Evolutionary conservation across 495 filamentous ascomycete species (phyloP).

Genomic region (Daldinia concentrica): DNA sequence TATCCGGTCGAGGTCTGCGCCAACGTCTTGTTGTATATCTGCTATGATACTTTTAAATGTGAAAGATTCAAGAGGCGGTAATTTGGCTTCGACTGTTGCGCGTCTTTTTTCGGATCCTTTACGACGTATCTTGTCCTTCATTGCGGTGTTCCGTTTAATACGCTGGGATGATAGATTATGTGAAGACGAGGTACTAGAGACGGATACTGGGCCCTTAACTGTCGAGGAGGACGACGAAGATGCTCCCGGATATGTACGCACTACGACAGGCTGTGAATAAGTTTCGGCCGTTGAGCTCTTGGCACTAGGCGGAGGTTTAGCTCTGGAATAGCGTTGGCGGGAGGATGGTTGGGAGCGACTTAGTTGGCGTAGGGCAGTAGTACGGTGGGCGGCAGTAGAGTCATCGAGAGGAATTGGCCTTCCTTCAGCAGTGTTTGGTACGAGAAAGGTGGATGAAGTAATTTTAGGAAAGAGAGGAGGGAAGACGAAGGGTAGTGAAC

Average conservation of each 20-base stretch:
- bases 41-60: conserved; percentile 67
- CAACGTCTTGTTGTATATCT: conserved; percentile 56
- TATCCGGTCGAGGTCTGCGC: conserved; percentile 63
- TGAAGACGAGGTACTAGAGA: conserved; percentile 14
- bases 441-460: conserved; percentile 54
- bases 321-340: conserved; percentile 55
- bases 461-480: conserved; percentile 51
- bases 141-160: conserved; percentile 22
- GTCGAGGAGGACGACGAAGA: conserved; percentile 37
- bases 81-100: conserved; percentile 37
- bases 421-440: conserved; percentile 57
- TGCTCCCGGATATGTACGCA: conserved; percentile 61
- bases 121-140: conserved; percentile 46
- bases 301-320: conserved; percentile 30
- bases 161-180: conserved; percentile 18
- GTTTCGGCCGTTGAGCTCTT: conserved; percentile 60
- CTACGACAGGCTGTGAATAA: conserved; percentile 65
- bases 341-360: conserved; percentile 56
- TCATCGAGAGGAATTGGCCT: conserved; percentile 56
- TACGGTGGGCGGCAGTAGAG: conserved; percentile 51
- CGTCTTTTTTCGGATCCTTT: conserved; percentile 41
- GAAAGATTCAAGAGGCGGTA: conserved; percentile 66
- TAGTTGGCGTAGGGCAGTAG: conserved; percentile 56
- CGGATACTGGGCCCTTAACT: conserved; percentile 10
- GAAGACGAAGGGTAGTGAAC: conserved; percentile 50